phyloP scores from a whole-genome alignment of 768 basidiomycete species.

The Termitomyces sp. region DNA sequence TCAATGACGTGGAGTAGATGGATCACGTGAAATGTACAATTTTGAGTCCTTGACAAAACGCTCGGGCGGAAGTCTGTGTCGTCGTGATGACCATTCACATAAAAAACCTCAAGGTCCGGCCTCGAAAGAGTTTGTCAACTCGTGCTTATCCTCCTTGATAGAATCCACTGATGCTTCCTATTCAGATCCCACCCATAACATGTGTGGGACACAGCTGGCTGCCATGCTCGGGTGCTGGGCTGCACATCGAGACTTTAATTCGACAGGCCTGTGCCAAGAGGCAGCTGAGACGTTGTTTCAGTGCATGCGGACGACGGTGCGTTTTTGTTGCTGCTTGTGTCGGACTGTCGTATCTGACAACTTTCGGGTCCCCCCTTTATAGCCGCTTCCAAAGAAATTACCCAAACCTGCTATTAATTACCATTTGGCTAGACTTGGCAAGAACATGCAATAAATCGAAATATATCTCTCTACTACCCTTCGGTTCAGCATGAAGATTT shows the following conservation, averaged over 20 bases:
- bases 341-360: background rate
- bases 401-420: conserved; percentile 84
- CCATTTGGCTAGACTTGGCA: conserved; percentile 76
- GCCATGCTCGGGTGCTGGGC: conserved; percentile 88
- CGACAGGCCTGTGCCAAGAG: conserved; percentile 47
- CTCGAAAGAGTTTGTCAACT: conserved; percentile 55
- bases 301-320: conserved; percentile 83
- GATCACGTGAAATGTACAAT: conserved; percentile 14
- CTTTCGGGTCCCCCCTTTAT: conserved; percentile 5
- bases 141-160: background rate
- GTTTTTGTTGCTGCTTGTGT: conserved; percentile 21
- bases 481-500: background rate
- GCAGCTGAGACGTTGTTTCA: conserved; percentile 58
- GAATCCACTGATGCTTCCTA: conserved; percentile 2
- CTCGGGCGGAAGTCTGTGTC: conserved; percentile 8
- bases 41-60: background rate
- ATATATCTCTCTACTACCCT: background rate
- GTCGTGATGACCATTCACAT: conserved; percentile 53
- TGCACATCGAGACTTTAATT: conserved; percentile 56
- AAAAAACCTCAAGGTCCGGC: conserved; percentile 74
- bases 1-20: conserved; percentile 13
- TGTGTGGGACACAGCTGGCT: conserved; percentile 66
- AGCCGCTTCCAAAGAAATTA: conserved; percentile 65
- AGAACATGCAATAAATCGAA: conserved; percentile 56
- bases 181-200: conserved; percentile 39